A percentile compares a stretch with the other conserved stretches of the same genome.
phyloP scores from a whole-genome alignment of 345 rosid species.

The Salix exigua region DNA sequence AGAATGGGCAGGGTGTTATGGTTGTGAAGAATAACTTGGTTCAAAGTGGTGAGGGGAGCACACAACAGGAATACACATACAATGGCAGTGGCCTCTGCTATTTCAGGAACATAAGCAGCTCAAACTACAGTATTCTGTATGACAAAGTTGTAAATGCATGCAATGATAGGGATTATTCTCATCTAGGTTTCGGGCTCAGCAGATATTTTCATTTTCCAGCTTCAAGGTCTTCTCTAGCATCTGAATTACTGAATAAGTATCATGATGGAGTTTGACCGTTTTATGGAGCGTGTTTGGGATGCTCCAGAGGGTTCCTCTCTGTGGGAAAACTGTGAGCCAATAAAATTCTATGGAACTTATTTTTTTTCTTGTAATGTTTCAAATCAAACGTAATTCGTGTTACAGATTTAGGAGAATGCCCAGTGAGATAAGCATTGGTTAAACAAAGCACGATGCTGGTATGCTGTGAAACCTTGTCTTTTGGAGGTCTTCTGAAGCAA shows the following conservation, averaged over 20 bases:
- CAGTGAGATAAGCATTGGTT: no score
- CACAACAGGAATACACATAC: conserved; percentile 53
- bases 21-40: conserved; percentile 48
- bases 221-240: conserved; percentile 18
- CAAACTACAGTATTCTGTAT: conserved; percentile 51
- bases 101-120: conserved; percentile 72
- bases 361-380: background rate
- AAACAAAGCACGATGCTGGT: background rate
- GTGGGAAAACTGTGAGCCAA: conserved; percentile 1
- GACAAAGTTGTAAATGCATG: conserved; percentile 41
- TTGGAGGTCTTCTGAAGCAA: background rate
- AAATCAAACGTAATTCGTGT: no score
- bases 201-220: conserved; percentile 12
- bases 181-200: conserved; percentile 2
- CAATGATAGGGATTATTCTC: conserved; percentile 12
- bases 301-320: conserved; percentile 1
- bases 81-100: conserved; percentile 51
- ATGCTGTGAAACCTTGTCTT: background rate
- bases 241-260: conserved; percentile 3
- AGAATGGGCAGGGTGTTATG: conserved; percentile 49
- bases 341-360: conserved; percentile 6
- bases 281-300: background rate
- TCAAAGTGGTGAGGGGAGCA: conserved; percentile 43
- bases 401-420: no score
- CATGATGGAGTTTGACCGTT: conserved; percentile 4